phyloP scores from a whole-genome alignment of 2,329 filamentous ascomycete species.

The Teratosphaeria zuluensis region DNA sequence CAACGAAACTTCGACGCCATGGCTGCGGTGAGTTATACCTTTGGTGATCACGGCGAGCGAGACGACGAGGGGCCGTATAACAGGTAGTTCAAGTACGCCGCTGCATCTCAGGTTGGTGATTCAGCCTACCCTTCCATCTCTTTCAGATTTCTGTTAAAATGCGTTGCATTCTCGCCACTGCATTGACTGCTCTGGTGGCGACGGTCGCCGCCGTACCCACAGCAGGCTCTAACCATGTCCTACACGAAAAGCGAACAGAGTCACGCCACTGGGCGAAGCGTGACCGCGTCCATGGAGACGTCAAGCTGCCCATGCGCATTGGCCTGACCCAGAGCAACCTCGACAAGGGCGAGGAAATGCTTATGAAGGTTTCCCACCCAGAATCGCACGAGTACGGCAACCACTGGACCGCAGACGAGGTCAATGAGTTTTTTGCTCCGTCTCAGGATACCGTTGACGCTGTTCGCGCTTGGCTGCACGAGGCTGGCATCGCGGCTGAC shows the following conservation, averaged over 20 bases:
- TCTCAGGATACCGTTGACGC: constrained; percentile 23
- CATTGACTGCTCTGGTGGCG: background rate
- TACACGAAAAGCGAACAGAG: background rate
- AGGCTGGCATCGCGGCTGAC: constrained; percentile 22
- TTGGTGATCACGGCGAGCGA: background rate
- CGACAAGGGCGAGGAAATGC: constrained; percentile 21
- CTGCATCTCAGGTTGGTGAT: background rate
- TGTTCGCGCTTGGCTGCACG: constrained; percentile 31
- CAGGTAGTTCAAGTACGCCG: background rate
- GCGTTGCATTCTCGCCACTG: background rate
- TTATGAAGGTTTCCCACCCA: constrained; percentile 31
- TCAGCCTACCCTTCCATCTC: background rate
- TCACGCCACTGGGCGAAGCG: constrained; percentile 23
- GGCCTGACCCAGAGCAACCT: constrained; percentile 26
- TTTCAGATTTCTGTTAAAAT: background rate
- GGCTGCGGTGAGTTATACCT: background rate
- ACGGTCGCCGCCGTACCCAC: background rate
- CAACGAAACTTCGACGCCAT: background rate
- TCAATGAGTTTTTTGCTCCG: constrained; percentile 33
- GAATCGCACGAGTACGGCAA: constrained; percentile 33
- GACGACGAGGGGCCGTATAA: background rate
- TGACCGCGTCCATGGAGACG: constrained; percentile 21
- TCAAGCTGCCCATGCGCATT: constrained; percentile 24
- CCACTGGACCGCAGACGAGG: constrained; percentile 31
- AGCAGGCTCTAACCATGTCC: background rate